A percentile compares a stretch with the other conserved stretches of the same genome.
Conservation (phyloP, 169 alveolate genomes). For the Theileria orientalis region DNA sequence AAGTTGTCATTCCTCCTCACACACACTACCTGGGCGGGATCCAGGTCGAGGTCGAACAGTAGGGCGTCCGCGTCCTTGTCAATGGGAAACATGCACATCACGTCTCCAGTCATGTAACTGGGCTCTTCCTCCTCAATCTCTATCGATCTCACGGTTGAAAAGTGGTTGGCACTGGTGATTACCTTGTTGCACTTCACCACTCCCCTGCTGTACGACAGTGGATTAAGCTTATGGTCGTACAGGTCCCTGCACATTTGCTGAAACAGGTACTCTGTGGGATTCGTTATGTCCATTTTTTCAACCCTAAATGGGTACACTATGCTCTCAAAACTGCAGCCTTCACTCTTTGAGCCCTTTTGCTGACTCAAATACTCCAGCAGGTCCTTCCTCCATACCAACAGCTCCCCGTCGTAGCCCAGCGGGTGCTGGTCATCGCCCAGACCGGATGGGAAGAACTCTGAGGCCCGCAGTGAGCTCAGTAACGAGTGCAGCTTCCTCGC, state of each 20-base stretch:
- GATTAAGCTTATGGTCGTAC: not conserved
- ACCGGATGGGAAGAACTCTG: constrained; percentile 18
- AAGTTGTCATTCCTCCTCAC: not conserved
- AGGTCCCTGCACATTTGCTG: no score
- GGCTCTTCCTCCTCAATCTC: constrained; percentile 11
- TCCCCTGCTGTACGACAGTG: not conserved
- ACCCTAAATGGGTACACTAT: not conserved
- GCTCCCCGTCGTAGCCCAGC: constrained; percentile 55
- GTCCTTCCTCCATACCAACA: constrained; percentile 43
- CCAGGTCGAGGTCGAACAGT: constrained; percentile 18
- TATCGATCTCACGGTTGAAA: constrained; percentile 28
- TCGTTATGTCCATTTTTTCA: not conserved
- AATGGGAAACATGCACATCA: constrained; percentile 39
- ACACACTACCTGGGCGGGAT: constrained; percentile 10
- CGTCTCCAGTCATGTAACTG: constrained; percentile 38
- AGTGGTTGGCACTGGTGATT: constrained; percentile 42
- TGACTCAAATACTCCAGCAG: constrained; percentile 6
- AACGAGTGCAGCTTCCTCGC: constrained; percentile 49
- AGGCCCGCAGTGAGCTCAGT: constrained; percentile 27
- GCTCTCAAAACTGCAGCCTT: not conserved
- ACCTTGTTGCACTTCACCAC: constrained; percentile 30
- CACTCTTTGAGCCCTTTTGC: not conserved
- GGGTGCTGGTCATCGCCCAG: constrained; percentile 68
- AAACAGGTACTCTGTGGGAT: no score
- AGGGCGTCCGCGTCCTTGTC: constrained; percentile 23